Base-by-base conservation (phyloP, 2,329 filamentous ascomycete genomes). In the Exophiala sp. region DNA sequence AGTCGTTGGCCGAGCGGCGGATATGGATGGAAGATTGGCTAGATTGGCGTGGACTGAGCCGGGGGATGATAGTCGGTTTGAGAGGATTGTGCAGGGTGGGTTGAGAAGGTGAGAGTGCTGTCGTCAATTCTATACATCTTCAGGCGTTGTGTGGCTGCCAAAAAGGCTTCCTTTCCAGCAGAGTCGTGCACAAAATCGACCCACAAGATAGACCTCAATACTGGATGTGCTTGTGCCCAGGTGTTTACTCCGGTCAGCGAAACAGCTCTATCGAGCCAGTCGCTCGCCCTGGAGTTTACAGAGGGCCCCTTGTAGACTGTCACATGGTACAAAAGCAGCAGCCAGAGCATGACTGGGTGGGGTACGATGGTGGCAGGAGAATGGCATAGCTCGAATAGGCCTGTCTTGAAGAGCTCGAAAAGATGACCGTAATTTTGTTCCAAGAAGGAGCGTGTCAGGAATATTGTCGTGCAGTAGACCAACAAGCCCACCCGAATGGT, bases 41-140 rank as follows among this genome's bases (percentile, higher is more conserved):
- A 35, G 16, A 12, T 18, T 53, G 2, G 39, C 18, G 5, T 57
- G 46, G 50, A 41, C 38, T 8, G 29, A 39, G 12, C 44, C 48
- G 11, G 38, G 47, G 14, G 44, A 50, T 32, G 44, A 52, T 14
- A 44, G 45, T 18, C n/a, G 46, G 16, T 50, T 55, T n/a, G 47
- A 45, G n/a, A 44, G 20, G 21, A 52, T 55, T 16, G 42, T 55
- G 20, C 48, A 55, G 42, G 52, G 52, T 4, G 43, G 52, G 4
- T 21, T 49, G 18, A 10, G 18, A n/a, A 11, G 14, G 9, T 41
- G 39, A 21, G 39, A 21, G 39, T 41, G 14, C 39, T 41, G 24
- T 29, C 24, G 24, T 8, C 24, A 8, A 29, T 8, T 29, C 7
- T 5, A 5, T 29, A 29, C 24, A 4, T 8, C 7, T 29, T 29